Conservation (phyloP, 139 green algal genomes). For the Prasinococcaceae sp. region DNA sequence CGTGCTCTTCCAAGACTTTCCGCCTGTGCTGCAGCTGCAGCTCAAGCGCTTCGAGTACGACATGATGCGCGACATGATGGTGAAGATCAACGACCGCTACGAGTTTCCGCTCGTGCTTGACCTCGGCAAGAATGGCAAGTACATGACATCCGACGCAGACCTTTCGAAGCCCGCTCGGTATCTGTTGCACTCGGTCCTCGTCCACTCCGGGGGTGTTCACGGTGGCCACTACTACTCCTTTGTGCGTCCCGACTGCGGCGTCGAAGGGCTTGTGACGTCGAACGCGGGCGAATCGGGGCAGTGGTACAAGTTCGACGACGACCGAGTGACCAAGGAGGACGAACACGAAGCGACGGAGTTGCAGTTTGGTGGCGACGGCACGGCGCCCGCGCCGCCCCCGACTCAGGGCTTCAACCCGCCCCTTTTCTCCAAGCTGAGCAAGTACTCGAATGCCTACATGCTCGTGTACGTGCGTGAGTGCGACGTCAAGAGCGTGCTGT, state of each 20-base stretch:
- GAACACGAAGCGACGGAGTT: conserved; percentile 57
- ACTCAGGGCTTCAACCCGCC: conserved; percentile 26
- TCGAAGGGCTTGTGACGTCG: not conserved
- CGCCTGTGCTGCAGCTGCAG: conserved; percentile 90
- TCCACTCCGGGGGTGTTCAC: conserved; percentile 85
- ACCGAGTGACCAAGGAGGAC: conserved; percentile 64
- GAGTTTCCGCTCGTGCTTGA: conserved; percentile 83
- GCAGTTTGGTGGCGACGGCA: conserved; percentile 72
- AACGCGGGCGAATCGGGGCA: not conserved
- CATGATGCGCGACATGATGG: conserved; percentile 57
- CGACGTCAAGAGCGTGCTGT: conserved; percentile 77
- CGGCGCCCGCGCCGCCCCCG: conserved; percentile 1
- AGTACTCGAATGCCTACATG: conserved; percentile 95
- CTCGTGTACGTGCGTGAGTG: conserved; percentile 83
- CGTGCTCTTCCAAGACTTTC: conserved; percentile 75
- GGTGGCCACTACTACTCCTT: conserved; percentile 95
- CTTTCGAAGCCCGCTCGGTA: conserved; percentile 27
- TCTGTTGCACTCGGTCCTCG: conserved; percentile 74
- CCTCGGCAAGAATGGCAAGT: conserved; percentile 59
- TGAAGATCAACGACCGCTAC: conserved; percentile 88
- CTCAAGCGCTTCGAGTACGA: conserved; percentile 98
- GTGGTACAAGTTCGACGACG: conserved; percentile 95
- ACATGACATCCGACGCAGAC: conserved; percentile 45
- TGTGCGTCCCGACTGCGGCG: conserved; percentile 26
- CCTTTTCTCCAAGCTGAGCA: conserved; percentile 32